A percentile compares a stretch with the other conserved stretches of the same genome.
phyloP scores from a whole-genome alignment of 2,329 filamentous ascomycete genomes.

The Colletotrichum noveboracense region DNA sequence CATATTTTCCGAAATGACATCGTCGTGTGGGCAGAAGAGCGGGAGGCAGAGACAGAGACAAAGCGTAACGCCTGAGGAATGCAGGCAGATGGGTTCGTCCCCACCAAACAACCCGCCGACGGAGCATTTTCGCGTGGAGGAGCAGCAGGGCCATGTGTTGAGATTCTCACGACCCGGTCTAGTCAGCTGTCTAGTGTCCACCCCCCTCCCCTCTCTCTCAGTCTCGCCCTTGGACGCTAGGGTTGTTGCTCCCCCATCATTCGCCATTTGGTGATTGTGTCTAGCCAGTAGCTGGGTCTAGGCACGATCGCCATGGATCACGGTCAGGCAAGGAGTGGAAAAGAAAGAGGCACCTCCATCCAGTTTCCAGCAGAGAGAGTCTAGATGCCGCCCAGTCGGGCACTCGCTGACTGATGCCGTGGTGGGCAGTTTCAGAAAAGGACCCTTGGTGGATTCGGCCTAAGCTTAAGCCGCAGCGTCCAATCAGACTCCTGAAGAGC shows the following conservation, averaged over 20 bases:
- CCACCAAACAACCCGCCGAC: constrained; percentile 15
- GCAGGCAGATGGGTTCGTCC: constrained; percentile 1
- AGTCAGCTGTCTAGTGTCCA: not conserved
- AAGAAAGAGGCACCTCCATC: not conserved
- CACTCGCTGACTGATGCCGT: constrained; percentile 11
- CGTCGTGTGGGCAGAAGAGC: not conserved
- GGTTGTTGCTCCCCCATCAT: not conserved
- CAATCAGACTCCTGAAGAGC: constrained; percentile 38
- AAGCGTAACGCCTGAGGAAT: constrained; percentile 21
- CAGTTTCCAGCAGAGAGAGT: not conserved
- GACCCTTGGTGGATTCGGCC: constrained; percentile 37
- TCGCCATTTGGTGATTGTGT: constrained; percentile 6
- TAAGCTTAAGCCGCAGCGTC: constrained; percentile 32
- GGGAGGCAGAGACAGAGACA: not conserved
- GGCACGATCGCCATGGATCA: not conserved
- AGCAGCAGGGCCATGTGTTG: constrained; percentile 1
- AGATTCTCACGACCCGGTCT: not conserved
- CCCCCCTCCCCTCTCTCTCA: not conserved
- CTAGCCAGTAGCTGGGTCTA: not conserved
- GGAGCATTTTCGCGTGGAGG: constrained; percentile 9
- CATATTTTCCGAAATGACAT: constrained; percentile 4
- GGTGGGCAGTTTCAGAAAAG: constrained; percentile 27
- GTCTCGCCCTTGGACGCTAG: not conserved
- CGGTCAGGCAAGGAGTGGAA: not conserved
- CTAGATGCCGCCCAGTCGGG: constrained; percentile 2